A percentile compares a stretch with the other conserved stretches of the same genome.
Evolutionary conservation across 2,329 filamentous ascomycete species (phyloP).

Genomic region (Penicillium sp.): DNA sequence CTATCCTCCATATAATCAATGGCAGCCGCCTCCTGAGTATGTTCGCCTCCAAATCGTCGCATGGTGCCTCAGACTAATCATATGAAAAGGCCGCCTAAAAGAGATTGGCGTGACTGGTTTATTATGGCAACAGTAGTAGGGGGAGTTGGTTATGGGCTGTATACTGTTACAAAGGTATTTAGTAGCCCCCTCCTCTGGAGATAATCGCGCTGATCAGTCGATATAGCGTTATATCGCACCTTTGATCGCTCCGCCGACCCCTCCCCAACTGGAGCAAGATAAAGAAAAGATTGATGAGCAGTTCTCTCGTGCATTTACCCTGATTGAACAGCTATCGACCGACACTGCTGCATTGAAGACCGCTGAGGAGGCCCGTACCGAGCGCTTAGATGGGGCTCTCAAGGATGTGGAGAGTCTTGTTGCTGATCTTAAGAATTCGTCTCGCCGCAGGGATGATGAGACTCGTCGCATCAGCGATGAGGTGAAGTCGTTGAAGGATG

Average conservation of each 20-base stretch:
- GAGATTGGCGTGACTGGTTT: slow-evolving; percentile 99
- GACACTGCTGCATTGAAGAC: slow-evolving; percentile 87
- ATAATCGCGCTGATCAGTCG: slow-evolving; percentile 14
- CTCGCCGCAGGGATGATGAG: slow-evolving; percentile 81
- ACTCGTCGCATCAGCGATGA: slow-evolving; percentile 83
- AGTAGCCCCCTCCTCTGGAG: not conserved
- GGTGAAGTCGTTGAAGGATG: slow-evolving; percentile 74
- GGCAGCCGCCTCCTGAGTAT: slow-evolving; percentile 56
- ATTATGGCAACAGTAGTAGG: slow-evolving; percentile 97
- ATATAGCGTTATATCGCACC: slow-evolving; percentile 81
- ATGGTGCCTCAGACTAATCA: slow-evolving; percentile 10
- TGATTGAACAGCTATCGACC: slow-evolving; percentile 87
- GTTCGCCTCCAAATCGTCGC: slow-evolving; percentile 18
- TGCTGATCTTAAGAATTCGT: slow-evolving; percentile 74
- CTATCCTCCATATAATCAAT: slow-evolving; percentile 54
- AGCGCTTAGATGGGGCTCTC: slow-evolving; percentile 77
- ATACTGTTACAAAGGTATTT: slow-evolving; percentile 75
- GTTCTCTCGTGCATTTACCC: slow-evolving; percentile 85
- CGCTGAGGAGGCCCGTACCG: slow-evolving; percentile 79
- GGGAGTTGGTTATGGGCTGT: slow-evolving; percentile 84
- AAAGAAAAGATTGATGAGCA: slow-evolving; percentile 90
- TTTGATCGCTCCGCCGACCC: slow-evolving; percentile 87
- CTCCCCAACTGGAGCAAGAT: slow-evolving; percentile 89
- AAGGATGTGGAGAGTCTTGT: slow-evolving; percentile 83
- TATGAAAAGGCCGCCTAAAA: slow-evolving; percentile 58